Evolutionary conservation across 1,284 basidiomycete species (phyloP).

Genomic region (Pseudomicrostroma phylloplanum): DNA sequence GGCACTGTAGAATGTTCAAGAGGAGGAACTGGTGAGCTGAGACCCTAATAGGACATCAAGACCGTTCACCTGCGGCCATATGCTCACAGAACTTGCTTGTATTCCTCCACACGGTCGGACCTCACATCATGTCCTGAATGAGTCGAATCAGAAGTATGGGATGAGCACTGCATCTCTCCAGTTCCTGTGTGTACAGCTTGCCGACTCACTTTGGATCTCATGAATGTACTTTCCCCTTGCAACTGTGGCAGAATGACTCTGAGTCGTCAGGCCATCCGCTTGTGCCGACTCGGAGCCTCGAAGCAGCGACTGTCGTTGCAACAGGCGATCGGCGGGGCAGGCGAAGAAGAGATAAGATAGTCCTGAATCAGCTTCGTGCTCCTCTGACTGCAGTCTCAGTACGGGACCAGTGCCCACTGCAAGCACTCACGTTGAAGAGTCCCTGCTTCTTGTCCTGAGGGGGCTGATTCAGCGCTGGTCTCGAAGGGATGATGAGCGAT

Average conservation of each 20-base stretch:
- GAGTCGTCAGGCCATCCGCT: conserved; percentile 26
- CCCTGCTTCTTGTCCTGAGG: neutral
- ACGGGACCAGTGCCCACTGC: neutral
- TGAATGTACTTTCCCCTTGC: conserved; percentile 43
- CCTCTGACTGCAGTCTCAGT: neutral
- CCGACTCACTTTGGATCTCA: conserved; percentile 42
- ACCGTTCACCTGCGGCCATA: neutral
- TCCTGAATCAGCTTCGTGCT: neutral
- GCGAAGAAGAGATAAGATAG: too few relatives aligned
- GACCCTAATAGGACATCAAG: neutral
- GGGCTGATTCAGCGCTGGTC: too few relatives aligned
- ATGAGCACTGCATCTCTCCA: too few relatives aligned
- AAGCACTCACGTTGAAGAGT: neutral
- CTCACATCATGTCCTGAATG: conserved; percentile 27
- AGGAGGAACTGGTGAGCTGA: neutral
- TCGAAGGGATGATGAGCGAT: too few relatives aligned
- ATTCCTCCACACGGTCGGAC: conserved; percentile 33
- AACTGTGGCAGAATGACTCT: conserved; percentile 28
- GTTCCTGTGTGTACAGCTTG: too few relatives aligned
- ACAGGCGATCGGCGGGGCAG: neutral
- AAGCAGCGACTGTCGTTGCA: conserved; percentile 22
- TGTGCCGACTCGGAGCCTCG: conserved; percentile 39
- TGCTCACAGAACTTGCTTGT: conserved; percentile 25
- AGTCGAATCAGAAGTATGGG: neutral
- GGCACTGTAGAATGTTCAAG: neutral